These are phyloP conservation scores for Tuber borchii DNA, from an alignment of 495 filamentous ascomycete genomes.

Conservation along the genomic window DNA sequence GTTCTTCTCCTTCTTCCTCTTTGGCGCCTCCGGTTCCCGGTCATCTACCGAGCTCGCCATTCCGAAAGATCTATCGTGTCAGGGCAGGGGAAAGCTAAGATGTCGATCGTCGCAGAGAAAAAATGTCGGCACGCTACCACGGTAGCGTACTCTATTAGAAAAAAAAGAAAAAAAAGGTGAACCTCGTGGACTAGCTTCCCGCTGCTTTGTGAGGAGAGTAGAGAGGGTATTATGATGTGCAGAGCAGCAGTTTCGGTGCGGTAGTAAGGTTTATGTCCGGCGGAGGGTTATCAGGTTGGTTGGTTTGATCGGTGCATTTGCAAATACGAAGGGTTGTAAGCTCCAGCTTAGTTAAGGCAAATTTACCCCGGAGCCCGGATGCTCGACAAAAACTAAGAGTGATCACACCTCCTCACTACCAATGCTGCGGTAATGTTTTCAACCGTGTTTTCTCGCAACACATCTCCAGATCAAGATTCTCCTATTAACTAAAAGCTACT, in stretches of 20 bases:
- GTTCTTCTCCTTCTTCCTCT: constrained; percentile 73
- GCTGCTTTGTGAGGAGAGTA: neutral
- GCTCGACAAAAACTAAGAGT: neutral
- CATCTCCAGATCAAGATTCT: neutral
- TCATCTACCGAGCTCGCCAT: constrained; percentile 48
- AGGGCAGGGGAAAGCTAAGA: neutral
- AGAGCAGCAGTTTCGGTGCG: neutral
- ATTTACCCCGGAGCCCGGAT: neutral
- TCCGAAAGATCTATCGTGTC: neutral
- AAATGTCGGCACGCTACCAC: neutral
- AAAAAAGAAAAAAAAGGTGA: too few species aligned
- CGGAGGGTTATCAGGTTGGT: neutral
- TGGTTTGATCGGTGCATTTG: neutral
- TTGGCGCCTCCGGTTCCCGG: constrained; percentile 48
- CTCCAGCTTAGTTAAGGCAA: neutral
- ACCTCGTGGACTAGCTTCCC: neutral
- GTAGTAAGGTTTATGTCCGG: neutral
- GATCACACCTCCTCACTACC: neutral
- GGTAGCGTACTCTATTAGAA: neutral
- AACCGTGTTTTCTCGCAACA: neutral
- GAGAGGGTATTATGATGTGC: neutral
- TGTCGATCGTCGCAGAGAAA: neutral
- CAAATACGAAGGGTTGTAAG: neutral
- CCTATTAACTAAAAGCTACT: neutral
- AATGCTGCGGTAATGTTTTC: neutral